Evolutionary conservation across 2,329 filamentous ascomycete genomes (phyloP).

Genomic region (Aspergillus niger): DNA sequence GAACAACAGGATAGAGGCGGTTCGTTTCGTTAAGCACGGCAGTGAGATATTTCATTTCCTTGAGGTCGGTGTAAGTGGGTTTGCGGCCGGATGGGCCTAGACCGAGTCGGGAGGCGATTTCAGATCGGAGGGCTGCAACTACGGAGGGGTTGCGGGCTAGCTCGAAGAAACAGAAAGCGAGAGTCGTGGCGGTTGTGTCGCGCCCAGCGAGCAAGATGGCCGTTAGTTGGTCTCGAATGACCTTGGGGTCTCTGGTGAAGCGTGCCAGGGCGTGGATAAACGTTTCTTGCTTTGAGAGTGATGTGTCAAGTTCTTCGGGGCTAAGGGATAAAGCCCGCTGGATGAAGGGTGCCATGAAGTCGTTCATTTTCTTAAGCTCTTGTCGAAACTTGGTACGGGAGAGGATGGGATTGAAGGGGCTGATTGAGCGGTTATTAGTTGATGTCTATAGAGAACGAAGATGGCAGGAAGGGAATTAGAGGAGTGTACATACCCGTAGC

Average conservation of each 20-base stretch:
- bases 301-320: slow-evolving; percentile 70
- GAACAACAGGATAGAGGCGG: slow-evolving; percentile 49
- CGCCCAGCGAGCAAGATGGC: slow-evolving; percentile 77
- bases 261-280: slow-evolving; percentile 83
- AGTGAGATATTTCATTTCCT: slow-evolving; percentile 80
- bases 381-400: slow-evolving; percentile 65
- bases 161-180: slow-evolving; percentile 83
- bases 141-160: slow-evolving; percentile 69
- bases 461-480: background rate
- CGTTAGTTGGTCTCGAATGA: slow-evolving; percentile 82
- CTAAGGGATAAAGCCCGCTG: slow-evolving; percentile 69
- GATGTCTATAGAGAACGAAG: background rate
- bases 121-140: slow-evolving; percentile 68
- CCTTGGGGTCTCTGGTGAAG: slow-evolving; percentile 66
- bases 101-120: slow-evolving; percentile 71
- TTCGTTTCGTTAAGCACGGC: slow-evolving; percentile 71
- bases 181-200: slow-evolving; percentile 81
- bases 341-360: slow-evolving; percentile 77
- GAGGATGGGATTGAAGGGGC: slow-evolving; percentile 64
- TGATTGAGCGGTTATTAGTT: slow-evolving; percentile 24
- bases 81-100: slow-evolving; percentile 51
- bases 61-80: slow-evolving; percentile 74
- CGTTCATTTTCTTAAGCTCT: slow-evolving; percentile 69
- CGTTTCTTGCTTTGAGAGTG: slow-evolving; percentile 71
- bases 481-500: slow-evolving; percentile 55